Percentiles rank a stretch among this genome's conserved stretches.
Evolutionary conservation across 2,329 filamentous ascomycete species (phyloP).

Genomic region (Arthrobotrys sinensis): DNA sequence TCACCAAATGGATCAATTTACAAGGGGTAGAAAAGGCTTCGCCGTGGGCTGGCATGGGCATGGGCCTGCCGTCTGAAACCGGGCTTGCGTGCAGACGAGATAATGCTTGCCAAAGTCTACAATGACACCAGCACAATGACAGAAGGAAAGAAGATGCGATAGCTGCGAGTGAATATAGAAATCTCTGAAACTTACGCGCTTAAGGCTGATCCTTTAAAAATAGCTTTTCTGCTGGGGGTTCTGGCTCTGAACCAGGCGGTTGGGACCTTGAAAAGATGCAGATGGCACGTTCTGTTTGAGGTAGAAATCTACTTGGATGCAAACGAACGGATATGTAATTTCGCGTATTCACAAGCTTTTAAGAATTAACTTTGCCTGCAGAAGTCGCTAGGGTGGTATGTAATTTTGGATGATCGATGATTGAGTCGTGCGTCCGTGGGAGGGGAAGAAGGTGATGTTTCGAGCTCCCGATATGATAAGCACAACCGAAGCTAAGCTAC

Average conservation of each 20-base stretch:
- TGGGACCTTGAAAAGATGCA: slow-evolving; percentile 20
- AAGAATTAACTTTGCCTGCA: not conserved
- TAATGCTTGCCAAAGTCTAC: slow-evolving; percentile 36
- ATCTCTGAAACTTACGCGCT: slow-evolving; percentile 58
- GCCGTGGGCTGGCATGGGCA: slow-evolving; percentile 36
- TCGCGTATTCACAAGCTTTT: slow-evolving; percentile 4
- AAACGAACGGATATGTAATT: slow-evolving; percentile 4
- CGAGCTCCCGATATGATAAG: slow-evolving; percentile 58
- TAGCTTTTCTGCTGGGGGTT: slow-evolving; percentile 23
- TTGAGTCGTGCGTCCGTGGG: slow-evolving; percentile 3
- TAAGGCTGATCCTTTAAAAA: slow-evolving; percentile 55
- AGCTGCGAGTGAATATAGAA: slow-evolving; percentile 22
- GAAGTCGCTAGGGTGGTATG: slow-evolving; percentile 25
- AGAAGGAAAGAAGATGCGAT: slow-evolving; percentile 22
- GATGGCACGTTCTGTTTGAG: slow-evolving; percentile 21
- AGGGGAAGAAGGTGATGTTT: slow-evolving; percentile 30
- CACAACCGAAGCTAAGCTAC: slow-evolving; percentile 57
- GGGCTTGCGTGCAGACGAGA: slow-evolving; percentile 22
- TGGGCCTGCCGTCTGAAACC: slow-evolving; percentile 47
- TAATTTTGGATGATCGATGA: slow-evolving; percentile 6
- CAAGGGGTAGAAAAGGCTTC: slow-evolving; percentile 32
- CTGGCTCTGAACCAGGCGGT: slow-evolving; percentile 18
- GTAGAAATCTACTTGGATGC: slow-evolving; percentile 13
- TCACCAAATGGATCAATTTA: slow-evolving; percentile 8
- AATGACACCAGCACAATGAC: slow-evolving; percentile 19